Percentiles rank a stretch among this genome's conserved stretches.
Evolutionary conservation across 208 protist species (phyloP).

Genomic region (Trypanosoma brucei): DNA sequence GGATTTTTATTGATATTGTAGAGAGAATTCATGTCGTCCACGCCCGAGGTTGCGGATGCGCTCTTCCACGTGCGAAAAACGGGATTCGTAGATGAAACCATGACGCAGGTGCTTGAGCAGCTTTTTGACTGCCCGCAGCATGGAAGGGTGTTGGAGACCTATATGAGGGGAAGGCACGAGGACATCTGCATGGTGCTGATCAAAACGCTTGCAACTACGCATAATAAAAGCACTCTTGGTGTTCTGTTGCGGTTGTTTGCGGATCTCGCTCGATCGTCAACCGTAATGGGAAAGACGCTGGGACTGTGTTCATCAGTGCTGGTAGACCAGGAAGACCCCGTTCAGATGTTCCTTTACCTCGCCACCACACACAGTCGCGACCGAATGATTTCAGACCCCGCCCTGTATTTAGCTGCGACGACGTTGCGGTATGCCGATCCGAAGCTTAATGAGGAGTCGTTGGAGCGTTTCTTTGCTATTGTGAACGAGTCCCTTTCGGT

Average conservation of each 20-base stretch:
- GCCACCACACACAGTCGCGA: slow-evolving; percentile 34
- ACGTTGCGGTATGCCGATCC: slow-evolving; percentile 63
- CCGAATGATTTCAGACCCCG: slow-evolving; percentile 55
- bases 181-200: slow-evolving; percentile 56
- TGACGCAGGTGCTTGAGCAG: slow-evolving; percentile 65
- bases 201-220: slow-evolving; percentile 34
- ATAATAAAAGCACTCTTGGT: slow-evolving; percentile 47
- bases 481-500: slow-evolving; percentile 43
- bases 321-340: slow-evolving; percentile 46
- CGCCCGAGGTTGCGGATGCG: slow-evolving; percentile 59
- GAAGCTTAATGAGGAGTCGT: slow-evolving; percentile 36
- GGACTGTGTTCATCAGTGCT: slow-evolving; percentile 33
- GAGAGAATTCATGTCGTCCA: slow-evolving; percentile 41
- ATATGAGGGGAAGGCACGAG: slow-evolving; percentile 52
- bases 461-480: slow-evolving; percentile 60
- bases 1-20: neutral
- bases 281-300: slow-evolving; percentile 44
- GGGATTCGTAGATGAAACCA: slow-evolving; percentile 54
- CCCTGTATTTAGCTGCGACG: slow-evolving; percentile 65
- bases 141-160: slow-evolving; percentile 43
- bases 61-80: slow-evolving; percentile 61
- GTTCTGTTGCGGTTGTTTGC: slow-evolving; percentile 78
- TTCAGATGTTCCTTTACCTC: slow-evolving; percentile 48
- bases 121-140: slow-evolving; percentile 66
- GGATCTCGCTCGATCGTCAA: slow-evolving; percentile 50